phyloP scores from a whole-genome alignment of 495 filamentous ascomycete genomes.

The Staphylotrichum longicolle region DNA sequence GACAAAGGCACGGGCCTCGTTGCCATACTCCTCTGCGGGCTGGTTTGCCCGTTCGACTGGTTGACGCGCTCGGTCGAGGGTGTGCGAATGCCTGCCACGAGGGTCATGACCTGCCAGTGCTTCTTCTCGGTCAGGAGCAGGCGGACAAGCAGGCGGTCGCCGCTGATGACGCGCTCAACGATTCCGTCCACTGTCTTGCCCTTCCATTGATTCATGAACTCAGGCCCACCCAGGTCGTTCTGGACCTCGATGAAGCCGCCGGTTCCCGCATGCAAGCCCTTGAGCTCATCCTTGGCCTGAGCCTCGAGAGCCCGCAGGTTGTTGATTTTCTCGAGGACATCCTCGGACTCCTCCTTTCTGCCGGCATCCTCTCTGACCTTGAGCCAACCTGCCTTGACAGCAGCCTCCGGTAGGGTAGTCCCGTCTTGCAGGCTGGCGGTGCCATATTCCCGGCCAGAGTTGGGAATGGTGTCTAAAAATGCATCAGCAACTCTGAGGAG shows the following conservation, averaged over 20 bases:
- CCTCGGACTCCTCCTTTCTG: conserved; percentile 77
- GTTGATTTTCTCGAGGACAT: conserved; percentile 65
- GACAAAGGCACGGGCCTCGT: conserved; percentile 80
- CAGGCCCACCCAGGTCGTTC: conserved; percentile 72
- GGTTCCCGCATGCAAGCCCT: conserved; percentile 69
- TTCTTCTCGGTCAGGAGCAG: conserved; percentile 70
- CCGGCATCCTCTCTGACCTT: conserved; percentile 91
- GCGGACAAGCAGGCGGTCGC: conserved; percentile 84
- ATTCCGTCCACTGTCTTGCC: conserved; percentile 68
- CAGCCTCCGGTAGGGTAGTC: conserved; percentile 71
- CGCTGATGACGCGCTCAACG: conserved; percentile 85
- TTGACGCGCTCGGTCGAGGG: conserved; percentile 81
- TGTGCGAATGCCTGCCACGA: conserved; percentile 86
- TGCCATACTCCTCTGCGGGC: conserved; percentile 81
- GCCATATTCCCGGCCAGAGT: conserved; percentile 85
- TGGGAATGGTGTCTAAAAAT: conserved; percentile 65
- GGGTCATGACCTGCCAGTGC: conserved; percentile 76
- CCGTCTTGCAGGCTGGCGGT: conserved; percentile 69
- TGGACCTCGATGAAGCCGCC: conserved; percentile 65
- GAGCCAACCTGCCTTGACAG: conserved; percentile 82
- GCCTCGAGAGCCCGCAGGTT: conserved; percentile 73
- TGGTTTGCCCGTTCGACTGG: conserved; percentile 72
- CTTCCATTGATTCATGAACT: conserved; percentile 76
- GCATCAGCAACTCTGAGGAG: neutral
- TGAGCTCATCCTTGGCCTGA: conserved; percentile 71